phyloP scores from a whole-genome alignment of 2,329 filamentous ascomycete species.

The Xylaria sp. region DNA sequence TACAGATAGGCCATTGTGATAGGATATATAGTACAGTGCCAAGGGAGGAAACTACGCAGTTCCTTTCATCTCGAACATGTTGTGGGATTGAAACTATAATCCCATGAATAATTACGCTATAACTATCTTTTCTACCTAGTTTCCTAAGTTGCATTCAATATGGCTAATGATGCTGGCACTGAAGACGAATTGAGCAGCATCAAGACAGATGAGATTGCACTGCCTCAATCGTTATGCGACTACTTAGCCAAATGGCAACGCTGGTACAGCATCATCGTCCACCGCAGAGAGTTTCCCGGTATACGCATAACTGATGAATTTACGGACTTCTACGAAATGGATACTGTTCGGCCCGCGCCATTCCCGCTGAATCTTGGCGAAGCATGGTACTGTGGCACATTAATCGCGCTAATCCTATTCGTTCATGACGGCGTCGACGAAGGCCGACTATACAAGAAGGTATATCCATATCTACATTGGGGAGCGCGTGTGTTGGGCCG shows the following conservation, averaged over 20 bases:
- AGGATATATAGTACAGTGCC: neutral
- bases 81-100: neutral
- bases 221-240: neutral
- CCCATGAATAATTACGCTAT: neutral
- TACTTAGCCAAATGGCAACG: constrained; percentile 11
- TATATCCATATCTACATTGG: constrained; percentile 27
- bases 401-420: constrained; percentile 31
- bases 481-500: constrained; percentile 31
- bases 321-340: constrained; percentile 10
- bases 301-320: neutral
- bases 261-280: constrained; percentile 32
- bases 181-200: neutral
- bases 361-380: constrained; percentile 38
- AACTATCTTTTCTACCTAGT: neutral
- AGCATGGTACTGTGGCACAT: constrained; percentile 34
- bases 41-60: neutral
- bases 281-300: constrained; percentile 24
- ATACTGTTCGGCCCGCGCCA: constrained; percentile 26
- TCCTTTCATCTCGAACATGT: neutral
- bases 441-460: constrained; percentile 23
- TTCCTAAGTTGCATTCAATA: neutral
- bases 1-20: neutral
- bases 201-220: neutral
- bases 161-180: constrained; percentile 15
- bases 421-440: constrained; percentile 34